Conservation (phyloP, 2,329 filamentous ascomycete genomes). For the Talaromyces sp. region DNA sequence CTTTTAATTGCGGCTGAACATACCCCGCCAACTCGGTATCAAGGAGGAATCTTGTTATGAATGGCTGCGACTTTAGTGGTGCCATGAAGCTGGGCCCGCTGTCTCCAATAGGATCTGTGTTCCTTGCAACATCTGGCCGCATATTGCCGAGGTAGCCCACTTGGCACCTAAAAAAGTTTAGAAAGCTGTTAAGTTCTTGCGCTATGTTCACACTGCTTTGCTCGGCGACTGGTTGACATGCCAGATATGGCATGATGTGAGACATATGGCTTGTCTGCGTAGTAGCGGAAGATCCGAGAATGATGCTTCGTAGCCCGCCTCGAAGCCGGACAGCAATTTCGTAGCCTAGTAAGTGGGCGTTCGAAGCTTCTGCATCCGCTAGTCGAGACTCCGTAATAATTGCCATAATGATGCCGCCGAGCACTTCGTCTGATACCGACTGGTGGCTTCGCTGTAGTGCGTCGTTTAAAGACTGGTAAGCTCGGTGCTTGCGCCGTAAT, state of each 20-base stretch:
- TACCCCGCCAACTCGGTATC: not conserved
- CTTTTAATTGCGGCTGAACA: not conserved
- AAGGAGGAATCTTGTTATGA: not conserved
- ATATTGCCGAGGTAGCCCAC: not conserved
- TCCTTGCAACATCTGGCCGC: not conserved
- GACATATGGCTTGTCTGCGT: not conserved
- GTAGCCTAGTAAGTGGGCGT: conserved; percentile 6
- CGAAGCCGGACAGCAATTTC: conserved; percentile 1
- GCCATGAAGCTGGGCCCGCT: not conserved
- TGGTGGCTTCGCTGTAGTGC: not conserved
- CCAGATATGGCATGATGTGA: conserved; percentile 12
- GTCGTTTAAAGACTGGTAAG: conserved; percentile 5
- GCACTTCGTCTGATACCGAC: not conserved
- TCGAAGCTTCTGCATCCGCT: not conserved
- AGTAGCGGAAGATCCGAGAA: not conserved
- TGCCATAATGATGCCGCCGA: conserved; percentile 5
- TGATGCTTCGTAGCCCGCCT: conserved; percentile 6
- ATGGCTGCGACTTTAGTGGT: not conserved
- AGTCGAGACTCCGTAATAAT: conserved; percentile 10
- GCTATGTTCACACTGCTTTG: not conserved
- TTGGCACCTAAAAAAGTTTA: not conserved
- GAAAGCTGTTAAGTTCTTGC: not conserved
- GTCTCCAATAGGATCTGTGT: not conserved
- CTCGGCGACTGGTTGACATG: not conserved
- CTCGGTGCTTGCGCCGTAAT: conserved; percentile 1